phyloP scores from a whole-genome alignment of 306 rosid species.

The Corylus heterophylla region DNA sequence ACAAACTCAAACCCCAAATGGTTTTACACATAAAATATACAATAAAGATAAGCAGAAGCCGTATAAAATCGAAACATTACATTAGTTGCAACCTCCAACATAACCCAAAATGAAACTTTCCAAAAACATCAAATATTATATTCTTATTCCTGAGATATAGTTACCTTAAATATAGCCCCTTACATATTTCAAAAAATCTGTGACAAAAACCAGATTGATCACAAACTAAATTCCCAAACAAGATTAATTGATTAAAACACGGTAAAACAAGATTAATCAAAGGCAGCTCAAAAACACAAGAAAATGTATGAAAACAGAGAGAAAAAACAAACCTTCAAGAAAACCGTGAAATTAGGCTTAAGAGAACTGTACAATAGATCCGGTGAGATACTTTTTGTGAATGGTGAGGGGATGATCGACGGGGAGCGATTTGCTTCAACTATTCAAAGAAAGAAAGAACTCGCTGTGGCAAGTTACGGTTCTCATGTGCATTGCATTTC shows the following conservation, averaged over 20 bases:
- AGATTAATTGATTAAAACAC: background rate
- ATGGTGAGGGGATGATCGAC: background rate
- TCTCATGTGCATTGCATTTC: background rate
- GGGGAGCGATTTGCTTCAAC: background rate
- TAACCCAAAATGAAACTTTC: background rate
- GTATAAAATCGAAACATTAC: too few relatives aligned
- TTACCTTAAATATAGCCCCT: background rate
- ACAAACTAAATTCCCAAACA: background rate
- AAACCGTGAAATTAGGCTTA: background rate
- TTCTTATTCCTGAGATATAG: background rate
- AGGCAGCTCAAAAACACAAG: background rate
- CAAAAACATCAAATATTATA: background rate
- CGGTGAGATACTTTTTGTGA: background rate
- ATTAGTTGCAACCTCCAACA: too few relatives aligned
- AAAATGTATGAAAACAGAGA: background rate
- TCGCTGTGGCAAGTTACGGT: background rate
- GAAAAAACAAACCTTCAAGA: background rate
- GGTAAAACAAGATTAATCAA: background rate
- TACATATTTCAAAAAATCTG: background rate
- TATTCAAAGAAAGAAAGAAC: background rate
- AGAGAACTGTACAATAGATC: background rate
- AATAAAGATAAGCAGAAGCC: background rate
- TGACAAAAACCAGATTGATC: background rate
- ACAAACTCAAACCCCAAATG: background rate
- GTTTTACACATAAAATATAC: background rate